Percentiles rank a stretch among this genome's conserved stretches.
Evolutionary conservation across 176 grass and related monocot genomes (phyloP).

Genomic region (Phoenix roebelenii): DNA sequence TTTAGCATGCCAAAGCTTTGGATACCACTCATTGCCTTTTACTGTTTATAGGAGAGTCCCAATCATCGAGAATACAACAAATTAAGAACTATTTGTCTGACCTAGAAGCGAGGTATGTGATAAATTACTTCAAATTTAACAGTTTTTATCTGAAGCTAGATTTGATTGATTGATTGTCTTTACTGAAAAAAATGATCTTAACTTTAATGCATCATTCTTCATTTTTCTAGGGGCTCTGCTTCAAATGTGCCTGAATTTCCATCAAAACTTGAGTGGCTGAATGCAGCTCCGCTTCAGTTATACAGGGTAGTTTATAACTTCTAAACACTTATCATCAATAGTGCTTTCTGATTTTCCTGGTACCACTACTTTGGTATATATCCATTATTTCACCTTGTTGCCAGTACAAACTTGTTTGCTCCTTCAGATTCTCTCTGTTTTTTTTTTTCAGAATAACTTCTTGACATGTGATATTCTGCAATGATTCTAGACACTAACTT

Average conservation of each 20-base stretch:
- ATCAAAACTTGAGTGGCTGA: constrained; percentile 91
- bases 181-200: not conserved
- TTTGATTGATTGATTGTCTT: no score
- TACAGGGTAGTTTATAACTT: constrained; percentile 67
- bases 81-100: constrained; percentile 89
- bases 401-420: no score
- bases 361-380: no score
- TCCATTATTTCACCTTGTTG: no score
- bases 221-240: constrained; percentile 48
- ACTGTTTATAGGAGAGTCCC: constrained; percentile 46
- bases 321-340: constrained; percentile 20
- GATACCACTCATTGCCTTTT: constrained; percentile 7
- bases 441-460: no score
- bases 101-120: constrained; percentile 69
- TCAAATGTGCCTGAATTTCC: constrained; percentile 82
- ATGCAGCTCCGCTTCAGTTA: constrained; percentile 87
- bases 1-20: constrained; percentile 1
- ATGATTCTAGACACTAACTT: no score
- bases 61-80: constrained; percentile 67
- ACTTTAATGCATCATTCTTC: constrained; percentile 20
- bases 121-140: no score
- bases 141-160: no score
- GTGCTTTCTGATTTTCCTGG: not conserved
- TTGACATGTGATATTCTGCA: no score
- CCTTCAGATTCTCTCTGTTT: no score